phyloP scores from a whole-genome alignment of 2,329 filamentous ascomycete species.

The Fusarium oligoseptatum region DNA sequence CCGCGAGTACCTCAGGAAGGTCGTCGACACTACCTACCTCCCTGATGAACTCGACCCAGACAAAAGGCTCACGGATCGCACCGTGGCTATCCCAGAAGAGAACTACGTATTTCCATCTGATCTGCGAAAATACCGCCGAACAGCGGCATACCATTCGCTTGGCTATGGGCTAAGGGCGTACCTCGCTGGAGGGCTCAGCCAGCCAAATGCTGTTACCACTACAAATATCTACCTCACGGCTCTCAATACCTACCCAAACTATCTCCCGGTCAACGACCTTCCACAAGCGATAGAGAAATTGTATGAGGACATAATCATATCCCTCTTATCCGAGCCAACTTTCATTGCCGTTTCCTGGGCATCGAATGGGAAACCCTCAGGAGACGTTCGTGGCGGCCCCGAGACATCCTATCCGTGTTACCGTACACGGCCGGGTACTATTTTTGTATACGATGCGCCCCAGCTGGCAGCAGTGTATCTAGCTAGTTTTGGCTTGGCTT shows the following conservation, averaged over 20 bases:
- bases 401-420: neutral
- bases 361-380: fast-evolving
- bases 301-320: slow-evolving; percentile 16
- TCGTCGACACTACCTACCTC: neutral
- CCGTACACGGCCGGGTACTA: fast-evolving
- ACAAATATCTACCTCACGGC: neutral
- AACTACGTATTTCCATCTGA: neutral
- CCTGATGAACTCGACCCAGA: neutral
- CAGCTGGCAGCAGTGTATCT: neutral
- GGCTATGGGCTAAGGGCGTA: neutral
- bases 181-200: neutral
- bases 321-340: fast-evolving
- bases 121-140: neutral
- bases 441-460: neutral
- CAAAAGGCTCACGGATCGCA: neutral
- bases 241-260: neutral
- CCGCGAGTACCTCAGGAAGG: neutral
- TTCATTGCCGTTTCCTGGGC: slow-evolving; percentile 6
- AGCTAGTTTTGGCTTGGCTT: neutral
- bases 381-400: fast-evolving
- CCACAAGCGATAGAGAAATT: fast-evolving
- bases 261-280: neutral
- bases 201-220: no score
- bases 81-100: neutral
- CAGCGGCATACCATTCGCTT: neutral